Conservation (phyloP, 148 eudicot species). For the Chenopodium suecicum region DNA sequence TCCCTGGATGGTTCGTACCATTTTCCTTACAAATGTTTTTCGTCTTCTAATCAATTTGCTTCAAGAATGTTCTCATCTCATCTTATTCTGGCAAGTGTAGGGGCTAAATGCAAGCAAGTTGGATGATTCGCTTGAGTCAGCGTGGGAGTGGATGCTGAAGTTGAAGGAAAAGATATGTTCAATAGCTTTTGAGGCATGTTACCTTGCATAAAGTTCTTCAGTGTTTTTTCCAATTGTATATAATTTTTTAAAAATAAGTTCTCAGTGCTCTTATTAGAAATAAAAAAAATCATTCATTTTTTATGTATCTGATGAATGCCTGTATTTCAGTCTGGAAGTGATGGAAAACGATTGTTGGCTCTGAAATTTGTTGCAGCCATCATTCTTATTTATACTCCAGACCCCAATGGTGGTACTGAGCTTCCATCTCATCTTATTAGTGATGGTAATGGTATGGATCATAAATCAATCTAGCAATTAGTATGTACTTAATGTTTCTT, state of each 20-base stretch:
- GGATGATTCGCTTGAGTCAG: constrained; percentile 59
- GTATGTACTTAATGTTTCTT: not conserved
- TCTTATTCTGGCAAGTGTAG: constrained; percentile 33
- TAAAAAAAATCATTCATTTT: not conserved
- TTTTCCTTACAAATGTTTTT: not conserved
- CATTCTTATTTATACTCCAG: constrained; percentile 82
- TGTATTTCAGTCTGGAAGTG: constrained; percentile 60
- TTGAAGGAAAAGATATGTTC: constrained; percentile 79
- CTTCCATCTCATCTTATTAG: constrained; percentile 49
- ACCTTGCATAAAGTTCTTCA: constrained; percentile 7
- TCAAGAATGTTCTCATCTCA: not conserved
- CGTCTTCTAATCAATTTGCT: constrained; percentile 5
- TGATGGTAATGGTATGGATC: constrained; percentile 61
- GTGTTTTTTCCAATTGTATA: not conserved
- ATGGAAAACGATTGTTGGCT: constrained; percentile 77
- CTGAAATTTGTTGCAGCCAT: constrained; percentile 81
- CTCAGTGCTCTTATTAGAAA: not conserved
- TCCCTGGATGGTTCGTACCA: not conserved
- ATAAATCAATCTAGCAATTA: constrained; percentile 13
- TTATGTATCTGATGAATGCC: constrained; percentile 7
- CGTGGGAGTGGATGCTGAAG: constrained; percentile 78
- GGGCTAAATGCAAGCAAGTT: constrained; percentile 64
- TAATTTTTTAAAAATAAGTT: not conserved
- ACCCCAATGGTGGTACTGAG: constrained; percentile 75
- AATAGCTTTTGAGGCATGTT: constrained; percentile 79